phyloP scores from a whole-genome alignment of 2,329 filamentous ascomycete species.

The Diaporthe caulivora region DNA sequence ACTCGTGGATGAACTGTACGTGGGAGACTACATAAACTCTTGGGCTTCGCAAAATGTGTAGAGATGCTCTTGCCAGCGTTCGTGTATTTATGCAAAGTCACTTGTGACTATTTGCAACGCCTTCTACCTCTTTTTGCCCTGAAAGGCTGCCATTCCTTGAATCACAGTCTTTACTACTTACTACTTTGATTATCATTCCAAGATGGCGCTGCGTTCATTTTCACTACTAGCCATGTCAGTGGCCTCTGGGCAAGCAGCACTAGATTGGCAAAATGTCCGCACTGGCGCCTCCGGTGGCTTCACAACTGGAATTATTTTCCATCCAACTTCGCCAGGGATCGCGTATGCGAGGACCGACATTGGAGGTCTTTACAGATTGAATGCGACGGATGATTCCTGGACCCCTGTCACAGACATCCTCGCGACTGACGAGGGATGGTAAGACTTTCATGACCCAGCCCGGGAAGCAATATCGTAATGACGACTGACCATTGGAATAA shows the following conservation, averaged over 20 bases:
- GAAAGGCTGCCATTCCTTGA: background rate
- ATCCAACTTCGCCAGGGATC: slow-evolving; percentile 61
- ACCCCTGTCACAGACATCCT: slow-evolving; percentile 64
- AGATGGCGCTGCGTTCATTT: background rate
- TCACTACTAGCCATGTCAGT: slow-evolving; percentile 44
- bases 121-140: background rate
- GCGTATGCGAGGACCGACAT: slow-evolving; percentile 70
- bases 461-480: background rate
- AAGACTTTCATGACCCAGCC: slow-evolving; percentile 28
- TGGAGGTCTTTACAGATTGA: slow-evolving; percentile 67
- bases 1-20: background rate
- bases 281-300: slow-evolving; percentile 70
- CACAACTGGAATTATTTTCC: slow-evolving; percentile 67
- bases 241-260: slow-evolving; percentile 42
- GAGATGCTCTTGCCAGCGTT: too few species aligned
- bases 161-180: slow-evolving; percentile 5
- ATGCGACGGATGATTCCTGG: slow-evolving; percentile 65
- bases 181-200: background rate
- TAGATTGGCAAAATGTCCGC: slow-evolving; percentile 47
- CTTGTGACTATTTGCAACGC: background rate
- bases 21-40: background rate
- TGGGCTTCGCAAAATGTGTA: background rate
- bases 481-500: background rate
- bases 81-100: background rate
- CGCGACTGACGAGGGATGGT: slow-evolving; percentile 60